Evolutionary conservation across 495 filamentous ascomycete genomes (phyloP), one percentile per base, ranked within the genome.

Genomic region (Tuber melanosporum): DNA sequence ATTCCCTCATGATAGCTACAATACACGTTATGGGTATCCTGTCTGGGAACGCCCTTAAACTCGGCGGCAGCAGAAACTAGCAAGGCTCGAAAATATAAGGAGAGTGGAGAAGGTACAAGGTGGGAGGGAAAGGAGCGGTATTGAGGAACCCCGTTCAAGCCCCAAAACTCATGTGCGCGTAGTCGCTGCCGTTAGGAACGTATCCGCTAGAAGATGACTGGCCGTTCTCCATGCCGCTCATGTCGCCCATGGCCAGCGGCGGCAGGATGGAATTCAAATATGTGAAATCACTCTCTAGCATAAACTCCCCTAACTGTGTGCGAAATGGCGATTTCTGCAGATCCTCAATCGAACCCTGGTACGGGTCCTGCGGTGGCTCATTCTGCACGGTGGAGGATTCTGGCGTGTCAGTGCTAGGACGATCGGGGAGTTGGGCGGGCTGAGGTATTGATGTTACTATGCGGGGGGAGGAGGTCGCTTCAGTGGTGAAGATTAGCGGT

Each of bases 291-390:
- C 84, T 83, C 78, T 87, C 86, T 57, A 86, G 77, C 84, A 87
- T 86, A 32, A 87, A 87, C 75, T 87, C 86, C 1, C 86, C 85
- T 14, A 86, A 75, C 26, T 86, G 85, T 74, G 85, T 77, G 0
- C 85, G 78, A 62, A 86, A 82, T 8, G 85, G 85, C n/a, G 81
- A 75, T 46, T 75, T 26, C 17, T 76, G 66, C 70, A 76, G 19
- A 66, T 66, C 57, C 57, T 66, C 57, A 66, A 66, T 66, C 12
- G 57, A 66, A 36, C 57, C 57, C 14, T 66, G 57, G 32, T 66
- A 66, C 14, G 26, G 10, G 57, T 66, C 57, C 36, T 66, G 57
- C 14, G 57, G 20, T 72, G 74, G 26, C n/a, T 73, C 32, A 72
- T 20, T n/a, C 32, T 47, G 74, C 74, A 71, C 46, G 46, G 70